Percentiles rank a stretch among this genome's conserved stretches.
Evolutionary conservation across 148 eudicot species (phyloP).

Genomic region (Amaranthus palmeri): DNA sequence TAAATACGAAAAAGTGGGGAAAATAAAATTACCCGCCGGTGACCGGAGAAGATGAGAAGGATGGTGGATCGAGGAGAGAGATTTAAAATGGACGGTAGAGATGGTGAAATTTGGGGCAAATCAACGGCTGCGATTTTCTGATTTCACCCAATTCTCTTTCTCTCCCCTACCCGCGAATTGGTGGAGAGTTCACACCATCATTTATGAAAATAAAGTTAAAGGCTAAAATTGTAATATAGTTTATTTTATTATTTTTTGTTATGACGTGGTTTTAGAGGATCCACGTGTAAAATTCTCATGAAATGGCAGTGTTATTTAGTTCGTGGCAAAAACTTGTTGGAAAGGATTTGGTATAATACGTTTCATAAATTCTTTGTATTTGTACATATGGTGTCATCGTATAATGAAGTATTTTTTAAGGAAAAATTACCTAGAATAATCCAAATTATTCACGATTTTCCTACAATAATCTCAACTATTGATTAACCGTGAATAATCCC

Average conservation of each 20-base stretch:
- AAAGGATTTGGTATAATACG: too few relatives aligned
- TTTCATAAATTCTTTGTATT: too few relatives aligned
- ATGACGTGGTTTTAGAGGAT: too few relatives aligned
- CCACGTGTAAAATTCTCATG: too few relatives aligned
- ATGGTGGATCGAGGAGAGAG: neutral
- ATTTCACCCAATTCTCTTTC: neutral
- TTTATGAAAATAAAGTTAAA: neutral
- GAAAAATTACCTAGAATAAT: too few relatives aligned
- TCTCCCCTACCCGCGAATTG: neutral
- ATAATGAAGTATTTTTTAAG: too few relatives aligned
- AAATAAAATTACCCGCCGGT: constrained; percentile 3
- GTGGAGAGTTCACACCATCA: neutral
- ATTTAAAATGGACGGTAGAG: constrained; percentile 8
- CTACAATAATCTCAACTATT: too few relatives aligned
- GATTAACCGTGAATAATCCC: too few relatives aligned
- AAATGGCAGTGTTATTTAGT: too few relatives aligned
- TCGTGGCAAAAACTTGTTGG: too few relatives aligned
- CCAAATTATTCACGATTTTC: too few relatives aligned
- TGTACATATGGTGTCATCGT: too few relatives aligned
- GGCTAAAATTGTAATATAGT: neutral
- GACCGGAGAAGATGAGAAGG: neutral
- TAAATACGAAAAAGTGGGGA: neutral
- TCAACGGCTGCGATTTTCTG: constrained; percentile 12
- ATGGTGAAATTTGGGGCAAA: neutral
- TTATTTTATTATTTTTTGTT: neutral